Conservation (phyloP, 2,329 filamentous ascomycete genomes). For the Aspergillus cejpii region DNA sequence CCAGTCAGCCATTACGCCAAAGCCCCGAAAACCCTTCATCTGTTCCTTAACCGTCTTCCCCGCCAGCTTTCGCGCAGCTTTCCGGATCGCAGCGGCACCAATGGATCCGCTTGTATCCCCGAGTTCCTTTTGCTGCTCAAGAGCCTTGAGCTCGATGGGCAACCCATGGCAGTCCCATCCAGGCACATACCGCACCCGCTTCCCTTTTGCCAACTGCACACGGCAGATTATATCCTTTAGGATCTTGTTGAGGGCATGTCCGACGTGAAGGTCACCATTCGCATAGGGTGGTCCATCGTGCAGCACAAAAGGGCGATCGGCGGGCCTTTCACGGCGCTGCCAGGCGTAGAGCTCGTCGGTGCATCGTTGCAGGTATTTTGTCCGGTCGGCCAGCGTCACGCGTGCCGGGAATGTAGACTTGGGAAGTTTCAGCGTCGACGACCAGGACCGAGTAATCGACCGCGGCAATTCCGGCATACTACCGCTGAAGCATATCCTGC, state of each 20-base stretch:
- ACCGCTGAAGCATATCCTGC: constrained; percentile 26
- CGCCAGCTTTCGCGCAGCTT: constrained; percentile 51
- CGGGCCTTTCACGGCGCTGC: constrained; percentile 57
- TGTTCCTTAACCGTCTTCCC: constrained; percentile 52
- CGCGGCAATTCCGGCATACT: constrained; percentile 36
- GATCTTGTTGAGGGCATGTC: constrained; percentile 94
- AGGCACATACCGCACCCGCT: constrained; percentile 71
- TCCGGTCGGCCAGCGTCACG: constrained; percentile 41
- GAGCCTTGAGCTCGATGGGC: constrained; percentile 92
- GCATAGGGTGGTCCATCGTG: constrained; percentile 97
- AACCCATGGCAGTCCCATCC: constrained; percentile 98
- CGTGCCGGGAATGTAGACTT: constrained; percentile 61
- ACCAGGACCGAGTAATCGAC: constrained; percentile 52
- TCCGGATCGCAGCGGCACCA: constrained; percentile 46
- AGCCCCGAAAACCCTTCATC: constrained; percentile 53
- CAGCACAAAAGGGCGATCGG: constrained; percentile 62
- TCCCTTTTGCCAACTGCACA: constrained; percentile 70
- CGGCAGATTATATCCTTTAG: constrained; percentile 90
- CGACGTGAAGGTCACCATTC: constrained; percentile 84
- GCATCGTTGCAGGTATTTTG: constrained; percentile 63
- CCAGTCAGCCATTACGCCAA: constrained; percentile 61
- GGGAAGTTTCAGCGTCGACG: constrained; percentile 67
- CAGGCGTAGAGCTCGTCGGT: constrained; percentile 84
- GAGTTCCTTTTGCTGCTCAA: constrained; percentile 52
- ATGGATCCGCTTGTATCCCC: constrained; percentile 23